Conservation (phyloP, 148 eudicot genomes). For the Amaranthus hypochondriacus region DNA sequence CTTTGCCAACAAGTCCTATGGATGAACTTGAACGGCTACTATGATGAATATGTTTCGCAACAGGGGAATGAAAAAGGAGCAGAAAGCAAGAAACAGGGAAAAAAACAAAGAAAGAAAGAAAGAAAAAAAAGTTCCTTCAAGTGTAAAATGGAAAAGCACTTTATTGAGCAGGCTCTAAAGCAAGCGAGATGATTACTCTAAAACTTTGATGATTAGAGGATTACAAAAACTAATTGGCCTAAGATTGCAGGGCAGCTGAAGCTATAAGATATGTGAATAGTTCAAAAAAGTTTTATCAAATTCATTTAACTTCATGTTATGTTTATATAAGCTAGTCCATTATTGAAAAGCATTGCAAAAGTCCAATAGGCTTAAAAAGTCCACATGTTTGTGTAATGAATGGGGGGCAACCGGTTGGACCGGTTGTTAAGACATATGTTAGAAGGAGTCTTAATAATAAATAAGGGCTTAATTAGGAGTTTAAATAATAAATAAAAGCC, state of each 20-base stretch:
- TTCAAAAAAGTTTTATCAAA: background rate
- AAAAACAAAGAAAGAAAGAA: background rate
- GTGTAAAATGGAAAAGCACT: background rate
- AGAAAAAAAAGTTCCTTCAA: background rate
- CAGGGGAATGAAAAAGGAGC: no score
- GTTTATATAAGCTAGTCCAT: no score
- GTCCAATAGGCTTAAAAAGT: background rate
- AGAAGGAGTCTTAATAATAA: no score
- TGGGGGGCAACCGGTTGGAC: no score
- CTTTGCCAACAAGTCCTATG: background rate
- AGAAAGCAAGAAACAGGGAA: background rate
- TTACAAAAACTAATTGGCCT: background rate
- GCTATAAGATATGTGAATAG: background rate
- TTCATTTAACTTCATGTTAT: no score
- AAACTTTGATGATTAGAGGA: background rate
- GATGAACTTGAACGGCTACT: background rate
- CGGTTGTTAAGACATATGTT: no score
- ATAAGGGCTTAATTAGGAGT: no score
- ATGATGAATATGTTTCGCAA: background rate
- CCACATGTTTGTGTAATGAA: no score
- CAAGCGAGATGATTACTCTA: background rate
- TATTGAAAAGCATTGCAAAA: background rate
- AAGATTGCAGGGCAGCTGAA: background rate
- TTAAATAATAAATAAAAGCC: no score
- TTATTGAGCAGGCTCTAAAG: background rate